Conservation (phyloP, 2,329 filamentous ascomycete species). For the Rugonectria rugulosa region DNA sequence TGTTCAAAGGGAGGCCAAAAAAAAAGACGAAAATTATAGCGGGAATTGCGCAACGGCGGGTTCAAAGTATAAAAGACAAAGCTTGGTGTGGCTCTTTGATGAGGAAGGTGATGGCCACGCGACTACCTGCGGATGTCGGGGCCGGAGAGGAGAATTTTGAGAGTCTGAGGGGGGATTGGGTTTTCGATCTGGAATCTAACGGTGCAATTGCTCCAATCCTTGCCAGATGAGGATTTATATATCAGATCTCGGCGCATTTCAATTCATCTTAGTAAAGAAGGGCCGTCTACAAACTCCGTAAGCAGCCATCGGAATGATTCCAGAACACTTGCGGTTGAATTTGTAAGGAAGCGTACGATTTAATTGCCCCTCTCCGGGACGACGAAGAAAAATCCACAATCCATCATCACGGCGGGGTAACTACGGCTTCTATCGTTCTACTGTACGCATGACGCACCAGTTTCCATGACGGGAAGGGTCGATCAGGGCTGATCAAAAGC, state of each 20-base stretch:
- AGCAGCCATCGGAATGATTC: not conserved
- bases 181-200: too few relatives aligned
- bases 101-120: not conserved
- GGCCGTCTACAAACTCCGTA: not conserved
- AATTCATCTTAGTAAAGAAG: not conserved
- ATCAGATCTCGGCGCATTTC: not conserved
- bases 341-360: slow-evolving; percentile 5
- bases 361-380: slow-evolving; percentile 1
- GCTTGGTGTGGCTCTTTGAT: not conserved
- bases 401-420: not conserved
- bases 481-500: too few relatives aligned
- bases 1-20: not conserved
- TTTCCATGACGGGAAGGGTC: slow-evolving; percentile 1
- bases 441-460: slow-evolving; percentile 4
- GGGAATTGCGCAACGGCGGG: not conserved
- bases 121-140: not conserved
- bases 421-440: not conserved
- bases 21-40: not conserved
- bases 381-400: slow-evolving; percentile 1
- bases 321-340: slow-evolving; percentile 4
- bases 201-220: too few relatives aligned
- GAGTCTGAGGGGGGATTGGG: too few relatives aligned
- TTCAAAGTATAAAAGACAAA: not conserved
- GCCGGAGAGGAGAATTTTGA: slow-evolving; percentile 5
- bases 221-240: too few relatives aligned